Base-by-base conservation (phyloP, 441 rosid species). In the Macaranga tanarius region DNA sequence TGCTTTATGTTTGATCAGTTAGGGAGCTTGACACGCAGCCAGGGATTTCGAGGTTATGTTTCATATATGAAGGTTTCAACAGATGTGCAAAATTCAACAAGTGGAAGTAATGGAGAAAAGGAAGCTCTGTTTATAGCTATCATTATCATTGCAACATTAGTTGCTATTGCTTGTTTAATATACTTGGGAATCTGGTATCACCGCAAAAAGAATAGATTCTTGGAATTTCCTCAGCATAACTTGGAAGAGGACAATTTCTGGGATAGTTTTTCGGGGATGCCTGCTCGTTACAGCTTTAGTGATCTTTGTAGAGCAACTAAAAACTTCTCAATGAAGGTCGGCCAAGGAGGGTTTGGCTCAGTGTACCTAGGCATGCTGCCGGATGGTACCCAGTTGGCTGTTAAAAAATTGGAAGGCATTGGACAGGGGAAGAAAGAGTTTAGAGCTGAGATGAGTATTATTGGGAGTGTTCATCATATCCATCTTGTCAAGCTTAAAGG, bases 401-500 rank as follows among this genome's bases (percentile, higher is more conserved):
- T 92, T 51, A 92, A 92, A 91, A 87, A 92, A 74, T 78, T 92
- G 74, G 98, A 92, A 82, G 86, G 90, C 28, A 76, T 92, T 7
- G 93, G 98, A 69, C 98, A 92, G 63, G 98, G 98, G 0, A 90
- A 84, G 84, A 92, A 92, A 58, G 98, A 90, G 70, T 92, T 92
- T 51, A 81, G 96, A 80, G 93, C 96, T 5, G 98, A 92, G 74
- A 96, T 92, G 38, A 84, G 89, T 78, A 92, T 85, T 44, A 92
- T 90, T 0, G 96, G 95, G 31, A 87, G 93, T 71, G 81, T 90
- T 68, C 98, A 92, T 77, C 98, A 92, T 81, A 86, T 78, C 48
- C 95, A 92, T 76, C 75, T 92, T 81, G 98, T 88, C 10, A 81
- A 77, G 82, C 90, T 92, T 50, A 88, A 78, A 75, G 98, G 98